Conservation (phyloP, 768 basidiomycete species). For the Paxillus rubicundulus region DNA sequence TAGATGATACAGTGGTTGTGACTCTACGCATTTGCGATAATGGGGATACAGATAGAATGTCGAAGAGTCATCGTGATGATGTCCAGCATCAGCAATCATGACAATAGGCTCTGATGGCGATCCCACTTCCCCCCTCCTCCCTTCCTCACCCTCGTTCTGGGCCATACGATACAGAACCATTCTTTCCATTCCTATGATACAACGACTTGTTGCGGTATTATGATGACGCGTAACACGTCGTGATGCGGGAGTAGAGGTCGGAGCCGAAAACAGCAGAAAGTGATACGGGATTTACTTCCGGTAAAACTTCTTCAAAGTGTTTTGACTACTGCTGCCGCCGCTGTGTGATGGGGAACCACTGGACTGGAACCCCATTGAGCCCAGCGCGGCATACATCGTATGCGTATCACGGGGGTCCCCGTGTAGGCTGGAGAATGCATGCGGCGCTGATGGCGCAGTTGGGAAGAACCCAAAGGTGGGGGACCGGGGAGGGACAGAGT, state of each 20-base stretch:
- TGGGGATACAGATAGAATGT: slow-evolving; percentile 23
- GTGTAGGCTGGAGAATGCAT: slow-evolving; percentile 55
- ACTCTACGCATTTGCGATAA: slow-evolving; percentile 16
- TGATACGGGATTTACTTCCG: slow-evolving; percentile 18
- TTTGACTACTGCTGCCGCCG: slow-evolving; percentile 25
- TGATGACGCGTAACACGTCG: slow-evolving; percentile 2
- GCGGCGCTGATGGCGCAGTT: slow-evolving; percentile 49
- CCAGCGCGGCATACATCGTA: slow-evolving; percentile 54
- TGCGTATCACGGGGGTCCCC: slow-evolving; percentile 62
- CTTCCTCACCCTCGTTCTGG: neutral
- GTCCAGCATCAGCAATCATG: slow-evolving; percentile 9
- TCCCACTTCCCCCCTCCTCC: neutral
- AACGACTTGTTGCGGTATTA: slow-evolving; percentile 13
- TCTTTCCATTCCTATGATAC: slow-evolving; percentile 25
- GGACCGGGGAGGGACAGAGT: slow-evolving; percentile 45
- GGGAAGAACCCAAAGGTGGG: slow-evolving; percentile 64
- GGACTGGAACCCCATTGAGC: slow-evolving; percentile 25
- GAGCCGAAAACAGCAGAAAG: neutral
- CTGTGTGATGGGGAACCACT: slow-evolving; percentile 24
- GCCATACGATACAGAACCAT: neutral
- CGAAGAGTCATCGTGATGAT: slow-evolving; percentile 15
- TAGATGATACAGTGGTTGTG: slow-evolving; percentile 18
- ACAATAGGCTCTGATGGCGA: neutral
- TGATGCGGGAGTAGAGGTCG: slow-evolving; percentile 3
- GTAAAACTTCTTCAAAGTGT: slow-evolving; percentile 37